phyloP scores from a whole-genome alignment of 139 green algal species.

The Coelastrella sp. region DNA sequence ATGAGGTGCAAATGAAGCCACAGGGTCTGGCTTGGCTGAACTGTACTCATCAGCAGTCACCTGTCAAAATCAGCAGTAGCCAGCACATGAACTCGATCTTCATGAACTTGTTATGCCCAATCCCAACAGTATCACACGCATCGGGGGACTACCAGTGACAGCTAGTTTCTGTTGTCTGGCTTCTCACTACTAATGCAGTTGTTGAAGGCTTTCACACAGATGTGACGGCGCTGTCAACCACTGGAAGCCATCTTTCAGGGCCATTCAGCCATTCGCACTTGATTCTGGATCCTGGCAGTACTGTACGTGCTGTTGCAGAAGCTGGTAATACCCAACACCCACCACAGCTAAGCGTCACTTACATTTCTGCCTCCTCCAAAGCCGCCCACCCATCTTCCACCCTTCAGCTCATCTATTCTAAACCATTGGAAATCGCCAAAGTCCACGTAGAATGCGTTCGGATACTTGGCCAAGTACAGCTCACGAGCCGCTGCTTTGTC shows the following conservation, averaged over 20 bases:
- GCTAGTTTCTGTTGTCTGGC: too few relatives aligned
- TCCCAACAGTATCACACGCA: too few relatives aligned
- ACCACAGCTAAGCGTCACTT: not conserved
- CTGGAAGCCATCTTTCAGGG: too few relatives aligned
- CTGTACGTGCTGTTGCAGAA: too few relatives aligned
- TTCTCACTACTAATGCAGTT: too few relatives aligned
- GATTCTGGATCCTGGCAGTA: too few relatives aligned
- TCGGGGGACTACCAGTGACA: too few relatives aligned
- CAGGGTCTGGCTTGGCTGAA: constrained; percentile 75
- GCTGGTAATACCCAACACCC: too few relatives aligned
- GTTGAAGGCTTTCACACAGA: too few relatives aligned
- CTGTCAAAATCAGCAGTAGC: constrained; percentile 47
- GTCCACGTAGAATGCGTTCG: constrained; percentile 88
- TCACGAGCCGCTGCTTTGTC: constrained; percentile 61
- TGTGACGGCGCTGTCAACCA: too few relatives aligned
- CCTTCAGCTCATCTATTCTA: constrained; percentile 63
- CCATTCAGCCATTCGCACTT: too few relatives aligned
- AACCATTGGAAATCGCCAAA: constrained; percentile 86
- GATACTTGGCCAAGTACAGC: constrained; percentile 79
- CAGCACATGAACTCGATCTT: not conserved
- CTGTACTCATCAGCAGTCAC: constrained; percentile 69
- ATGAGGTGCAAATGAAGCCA: constrained; percentile 77
- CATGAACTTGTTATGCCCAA: too few relatives aligned
- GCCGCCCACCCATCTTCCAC: constrained; percentile 75
- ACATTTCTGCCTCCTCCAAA: constrained; percentile 68